Base-by-base conservation (phyloP, 108 stramenopile species). In the Conticribra weissflogii region DNA sequence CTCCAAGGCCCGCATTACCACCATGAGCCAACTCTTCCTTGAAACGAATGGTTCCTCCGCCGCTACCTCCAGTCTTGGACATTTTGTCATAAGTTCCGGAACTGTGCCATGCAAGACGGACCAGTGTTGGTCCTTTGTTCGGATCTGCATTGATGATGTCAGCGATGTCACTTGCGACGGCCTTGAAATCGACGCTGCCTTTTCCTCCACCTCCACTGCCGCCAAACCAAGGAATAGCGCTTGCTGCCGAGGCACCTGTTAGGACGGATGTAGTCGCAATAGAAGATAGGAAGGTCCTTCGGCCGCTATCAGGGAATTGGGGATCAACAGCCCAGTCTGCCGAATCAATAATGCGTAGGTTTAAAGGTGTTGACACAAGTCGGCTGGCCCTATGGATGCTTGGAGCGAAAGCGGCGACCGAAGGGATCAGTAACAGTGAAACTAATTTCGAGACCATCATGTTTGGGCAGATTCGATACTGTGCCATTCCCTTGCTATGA, bases 41-140 rank as follows among this genome's bases (percentile, higher is more conserved):
- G 83, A 93, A 93, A 15, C 87, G 87, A 49, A 93, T 89, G 53
- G 85, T 87, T 8, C 84, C 88, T 29, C 74, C 76, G 3, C 72
- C 73, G 47, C 67, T 63, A 3, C 88, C 91, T 25, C 91, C 91
- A 46, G 81, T 80, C 24, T 78, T 70, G 41, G 69, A 55, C 29
- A 55, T 60, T 50, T 85, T 83, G 56, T 80, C 75, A 58, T 92
- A 92, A 2, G 88, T 88, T 31, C 91, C 91, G 0, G 84, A 85
- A 12, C 80, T 75, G 53, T 92, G 91, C 91, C 91, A 92, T 2
- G 91, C 86, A 30, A 91, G 76, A 45, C 86, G 83, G 24, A 89
- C 79, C 28, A 81, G 69, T 23, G 81, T 85, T 12, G 79, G 82
- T 50, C 77, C 85, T 66, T 74, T 68, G 68, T 86, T 61, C 14